Percentiles rank a stretch among this genome's conserved stretches.
Conservation (phyloP, 2,329 filamentous ascomycete species). For the Sphaerulina vaccinii region DNA sequence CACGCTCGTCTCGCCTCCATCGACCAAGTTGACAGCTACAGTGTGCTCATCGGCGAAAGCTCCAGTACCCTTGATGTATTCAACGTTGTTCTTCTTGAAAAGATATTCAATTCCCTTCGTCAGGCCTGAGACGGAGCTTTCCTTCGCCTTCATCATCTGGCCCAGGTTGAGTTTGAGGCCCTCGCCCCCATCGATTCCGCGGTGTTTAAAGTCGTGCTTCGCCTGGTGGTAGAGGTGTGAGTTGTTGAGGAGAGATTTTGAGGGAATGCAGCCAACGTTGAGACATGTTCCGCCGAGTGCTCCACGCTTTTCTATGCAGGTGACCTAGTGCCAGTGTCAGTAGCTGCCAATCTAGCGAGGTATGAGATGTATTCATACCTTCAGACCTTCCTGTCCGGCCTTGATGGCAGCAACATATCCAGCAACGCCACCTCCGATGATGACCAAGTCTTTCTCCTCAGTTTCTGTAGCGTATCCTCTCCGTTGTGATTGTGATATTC, state of each 20-base stretch:
- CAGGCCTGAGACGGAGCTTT: conserved; percentile 79
- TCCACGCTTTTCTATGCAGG: conserved; percentile 98
- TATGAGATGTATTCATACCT: conserved; percentile 56
- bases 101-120: conserved; percentile 98
- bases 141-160: conserved; percentile 99
- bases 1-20: conserved; percentile 85
- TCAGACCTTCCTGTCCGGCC: conserved; percentile 93
- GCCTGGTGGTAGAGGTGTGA: conserved; percentile 97
- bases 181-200: conserved; percentile 95
- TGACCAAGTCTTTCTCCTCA: conserved; percentile 95
- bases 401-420: conserved; percentile 99
- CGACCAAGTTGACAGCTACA: conserved; percentile 82
- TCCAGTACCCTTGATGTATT: conserved; percentile 87
- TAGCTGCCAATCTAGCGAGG: conserved; percentile 10
- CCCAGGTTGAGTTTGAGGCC: conserved; percentile 94
- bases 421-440: conserved; percentile 96
- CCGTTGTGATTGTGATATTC: conserved; percentile 54
- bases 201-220: conserved; percentile 89
- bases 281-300: conserved; percentile 93
- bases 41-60: conserved; percentile 64
- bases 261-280: conserved; percentile 98
- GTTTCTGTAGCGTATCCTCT: conserved; percentile 52
- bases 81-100: conserved; percentile 98
- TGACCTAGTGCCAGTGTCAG: no score
- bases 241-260: conserved; percentile 99